A percentile compares a stretch with the other conserved stretches of the same genome.
These are phyloP conservation scores for Carpediemonas membranifera DNA, from an alignment of 78 protist species.

Conservation along the genomic window DNA sequence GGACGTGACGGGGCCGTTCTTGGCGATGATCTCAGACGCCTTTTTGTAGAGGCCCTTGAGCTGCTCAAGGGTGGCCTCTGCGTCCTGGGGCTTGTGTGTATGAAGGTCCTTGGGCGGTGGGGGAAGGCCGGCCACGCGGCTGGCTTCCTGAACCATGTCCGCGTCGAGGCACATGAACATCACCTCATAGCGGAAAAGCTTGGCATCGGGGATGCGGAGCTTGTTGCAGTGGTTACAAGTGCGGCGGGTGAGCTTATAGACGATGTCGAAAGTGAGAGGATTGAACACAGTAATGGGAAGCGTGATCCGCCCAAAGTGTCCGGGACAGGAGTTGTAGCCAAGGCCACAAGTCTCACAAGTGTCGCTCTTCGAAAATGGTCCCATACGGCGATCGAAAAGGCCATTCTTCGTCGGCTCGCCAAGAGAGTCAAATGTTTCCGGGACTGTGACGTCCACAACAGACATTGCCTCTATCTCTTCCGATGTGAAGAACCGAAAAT, in stretches of 20 bases:
- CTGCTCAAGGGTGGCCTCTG: too few species aligned
- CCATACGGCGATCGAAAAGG: constrained; percentile 80
- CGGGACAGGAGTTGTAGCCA: constrained; percentile 69
- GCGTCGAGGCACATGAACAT: not conserved
- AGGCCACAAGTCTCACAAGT: constrained; percentile 73
- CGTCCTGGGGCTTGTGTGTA: too few species aligned
- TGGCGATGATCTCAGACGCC: too few species aligned
- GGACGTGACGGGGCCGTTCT: too few species aligned
- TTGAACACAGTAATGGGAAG: constrained; percentile 82
- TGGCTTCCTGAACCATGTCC: not conserved
- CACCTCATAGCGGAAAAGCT: not conserved
- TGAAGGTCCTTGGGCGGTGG: too few species aligned
- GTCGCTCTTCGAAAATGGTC: constrained; percentile 56
- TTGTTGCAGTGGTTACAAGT: constrained; percentile 67
- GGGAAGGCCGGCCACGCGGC: too few species aligned
- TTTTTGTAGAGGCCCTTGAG: too few species aligned
- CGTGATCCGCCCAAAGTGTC: constrained; percentile 92
- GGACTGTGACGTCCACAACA: constrained; percentile 37
- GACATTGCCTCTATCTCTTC: constrained; percentile 23
- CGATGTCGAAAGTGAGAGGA: constrained; percentile 55
- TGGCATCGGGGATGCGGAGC: not conserved
- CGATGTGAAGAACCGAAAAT: constrained; percentile 23
- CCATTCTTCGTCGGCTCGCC: constrained; percentile 43
- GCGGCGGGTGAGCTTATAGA: constrained; percentile 56
- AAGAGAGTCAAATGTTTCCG: constrained; percentile 12